phyloP scores from a whole-genome alignment of 169 alveolate genomes.

The Pseudocohnilembus persalinus region DNA sequence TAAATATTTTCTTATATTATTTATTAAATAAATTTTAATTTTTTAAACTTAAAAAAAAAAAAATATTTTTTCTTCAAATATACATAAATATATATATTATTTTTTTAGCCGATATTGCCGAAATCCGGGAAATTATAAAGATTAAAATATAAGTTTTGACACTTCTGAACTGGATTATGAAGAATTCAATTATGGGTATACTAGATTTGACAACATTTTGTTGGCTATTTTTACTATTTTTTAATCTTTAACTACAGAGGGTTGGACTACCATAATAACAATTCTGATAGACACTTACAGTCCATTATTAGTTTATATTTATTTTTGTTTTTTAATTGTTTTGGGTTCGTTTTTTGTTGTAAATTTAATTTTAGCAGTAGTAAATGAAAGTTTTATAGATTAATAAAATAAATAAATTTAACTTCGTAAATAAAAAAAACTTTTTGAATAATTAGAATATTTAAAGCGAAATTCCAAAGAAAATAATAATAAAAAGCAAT shows the following conservation, averaged over 20 bases:
- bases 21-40: no score
- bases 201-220: conserved; percentile 33
- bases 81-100: no score
- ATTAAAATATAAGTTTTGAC: not conserved
- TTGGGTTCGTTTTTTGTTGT: conserved; percentile 38
- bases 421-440: no score
- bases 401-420: not conserved
- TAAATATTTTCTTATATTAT: not conserved
- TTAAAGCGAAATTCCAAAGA: no score
- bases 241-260: conserved; percentile 41
- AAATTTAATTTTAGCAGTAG: conserved; percentile 40
- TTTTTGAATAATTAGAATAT: no score
- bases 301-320: conserved; percentile 23
- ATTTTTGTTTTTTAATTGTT: conserved; percentile 22
- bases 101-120: conserved; percentile 19
- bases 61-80: no score
- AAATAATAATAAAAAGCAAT: no score
- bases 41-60: no score
- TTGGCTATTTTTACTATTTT: conserved; percentile 33
- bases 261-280: conserved; percentile 24
- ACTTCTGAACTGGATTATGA: conserved; percentile 7
- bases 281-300: conserved; percentile 12
- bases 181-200: conserved; percentile 34
- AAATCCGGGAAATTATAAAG: conserved; percentile 9
- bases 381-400: conserved; percentile 35